Evolutionary conservation across 257 asterid genomes (phyloP), one percentile per base, ranked within the genome.

Genomic region (Buddleja alternifolia): DNA sequence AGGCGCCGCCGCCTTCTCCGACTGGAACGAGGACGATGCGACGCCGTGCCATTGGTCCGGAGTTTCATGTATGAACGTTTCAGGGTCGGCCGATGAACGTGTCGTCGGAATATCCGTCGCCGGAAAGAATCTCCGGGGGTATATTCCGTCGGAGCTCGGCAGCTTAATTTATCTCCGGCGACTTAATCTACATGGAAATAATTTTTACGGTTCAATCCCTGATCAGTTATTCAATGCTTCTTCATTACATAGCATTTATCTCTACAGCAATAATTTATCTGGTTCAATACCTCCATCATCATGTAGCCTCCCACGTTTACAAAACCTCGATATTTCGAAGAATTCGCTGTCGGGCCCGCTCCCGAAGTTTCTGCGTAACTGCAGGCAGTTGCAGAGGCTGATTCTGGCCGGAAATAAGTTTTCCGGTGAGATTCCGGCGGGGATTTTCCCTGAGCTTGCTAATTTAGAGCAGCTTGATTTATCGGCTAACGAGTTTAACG

Each of bases 121-220:
- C 65, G 90, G 85, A 7, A 83, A 73, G 85, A 87, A 78, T 77
- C 90, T 93, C 75, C 78, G 77, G 48, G 96, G 97, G 21, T 90
- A 93, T 52, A 85, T 93, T 17, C 97, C 99, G 54, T 93, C 97
- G 48, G 99, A 93, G 93, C 82, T 90, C 0, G 99, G 99, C 24
- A 77, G 71, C 44, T 67, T 93, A 55, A 53, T 77, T 16, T 88
- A 87, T 62, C 97, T 93, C 82, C 93, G 99, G 63, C 94, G 96
- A 1, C 85, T 93, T 3, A 93, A 93, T 50, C 80, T 93, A 25
- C 97, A 93, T 42, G 97, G 90, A 4, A 93, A 93, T 45, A 75
- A 73, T 10, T 78, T 93, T 53, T 79, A 88, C 62, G 99, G 99
- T 53, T 80, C 93, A 0, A 81, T 93, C 46, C 99, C 99, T 19